A percentile compares a stretch with the other conserved stretches of the same genome.
Evolutionary conservation across 768 basidiomycete species (phyloP).

Genomic region (Pulveroboletus ravenelii): DNA sequence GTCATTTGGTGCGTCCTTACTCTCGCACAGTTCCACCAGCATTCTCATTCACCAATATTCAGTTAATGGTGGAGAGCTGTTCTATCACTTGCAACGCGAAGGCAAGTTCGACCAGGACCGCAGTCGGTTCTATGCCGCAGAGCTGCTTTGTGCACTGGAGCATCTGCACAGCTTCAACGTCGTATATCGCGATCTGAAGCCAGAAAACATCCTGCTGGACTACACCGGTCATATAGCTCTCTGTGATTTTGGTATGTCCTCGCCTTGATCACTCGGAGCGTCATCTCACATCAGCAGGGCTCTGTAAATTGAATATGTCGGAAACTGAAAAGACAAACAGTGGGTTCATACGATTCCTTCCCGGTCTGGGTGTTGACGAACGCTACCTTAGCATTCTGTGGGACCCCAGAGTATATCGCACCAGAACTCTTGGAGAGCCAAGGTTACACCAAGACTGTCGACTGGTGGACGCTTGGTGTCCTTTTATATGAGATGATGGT

Average conservation of each 20-base stretch:
- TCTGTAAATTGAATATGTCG: constrained; percentile 95
- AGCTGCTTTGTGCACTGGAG: constrained; percentile 90
- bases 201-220: constrained; percentile 96
- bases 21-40: not conserved
- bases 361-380: constrained; percentile 3
- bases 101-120: constrained; percentile 93
- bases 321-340: constrained; percentile 97
- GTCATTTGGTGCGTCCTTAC: constrained; percentile 70
- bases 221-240: constrained; percentile 97
- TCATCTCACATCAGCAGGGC: constrained; percentile 38
- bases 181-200: constrained; percentile 96
- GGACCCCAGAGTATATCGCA: constrained; percentile 97
- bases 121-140: constrained; percentile 97
- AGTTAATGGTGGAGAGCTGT: constrained; percentile 97
- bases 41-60: not conserved
- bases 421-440: constrained; percentile 95
- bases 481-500: constrained; percentile 97
- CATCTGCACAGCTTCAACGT: constrained; percentile 98
- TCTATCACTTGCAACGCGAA: constrained; percentile 95
- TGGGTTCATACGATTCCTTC: constrained; percentile 31
- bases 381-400: constrained; percentile 75
- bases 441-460: constrained; percentile 97
- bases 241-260: constrained; percentile 80
- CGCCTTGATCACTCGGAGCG: not conserved
- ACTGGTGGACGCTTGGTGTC: constrained; percentile 99